phyloP scores from a whole-genome alignment of 495 filamentous ascomycete species.

The Bathelium albidoporum region DNA sequence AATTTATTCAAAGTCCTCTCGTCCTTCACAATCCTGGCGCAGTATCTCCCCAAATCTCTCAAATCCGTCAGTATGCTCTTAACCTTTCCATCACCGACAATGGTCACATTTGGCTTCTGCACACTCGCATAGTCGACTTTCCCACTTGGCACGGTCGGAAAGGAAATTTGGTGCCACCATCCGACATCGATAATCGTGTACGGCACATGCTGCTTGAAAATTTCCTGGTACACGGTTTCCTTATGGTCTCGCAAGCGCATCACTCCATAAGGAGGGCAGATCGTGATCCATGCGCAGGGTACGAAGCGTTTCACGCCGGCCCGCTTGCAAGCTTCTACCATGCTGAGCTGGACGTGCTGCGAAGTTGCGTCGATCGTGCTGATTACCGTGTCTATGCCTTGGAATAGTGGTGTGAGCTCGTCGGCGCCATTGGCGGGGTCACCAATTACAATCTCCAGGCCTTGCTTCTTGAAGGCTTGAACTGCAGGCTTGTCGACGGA shows the following conservation, averaged over 20 bases:
- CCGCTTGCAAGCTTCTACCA: constrained; percentile 46
- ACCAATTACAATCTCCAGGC: constrained; percentile 7
- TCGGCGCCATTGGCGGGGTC: background rate
- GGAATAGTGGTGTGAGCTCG: background rate
- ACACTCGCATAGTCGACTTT: constrained; percentile 43
- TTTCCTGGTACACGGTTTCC: constrained; percentile 45
- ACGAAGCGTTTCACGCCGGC: constrained; percentile 49
- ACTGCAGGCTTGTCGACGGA: constrained; percentile 10
- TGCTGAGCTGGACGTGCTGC: constrained; percentile 40
- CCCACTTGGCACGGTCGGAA: constrained; percentile 43
- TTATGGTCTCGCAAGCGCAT: constrained; percentile 33
- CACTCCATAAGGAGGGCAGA: constrained; percentile 31
- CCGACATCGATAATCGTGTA: constrained; percentile 55
- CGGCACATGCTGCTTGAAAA: constrained; percentile 42
- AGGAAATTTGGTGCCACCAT: constrained; percentile 49
- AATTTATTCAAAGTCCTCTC: constrained; percentile 48
- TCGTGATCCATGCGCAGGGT: constrained; percentile 45
- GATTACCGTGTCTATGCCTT: constrained; percentile 45
- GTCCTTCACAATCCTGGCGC: constrained; percentile 46
- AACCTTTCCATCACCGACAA: constrained; percentile 42
- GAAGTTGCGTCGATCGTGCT: constrained; percentile 39
- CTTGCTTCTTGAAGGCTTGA: constrained; percentile 4
- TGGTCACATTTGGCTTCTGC: constrained; percentile 34
- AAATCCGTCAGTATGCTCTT: constrained; percentile 42
- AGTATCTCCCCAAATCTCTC: constrained; percentile 46